These are phyloP conservation scores for Fusarium sp. DNA, from an alignment of 2,329 filamentous ascomycete species.

Conservation along the genomic window DNA sequence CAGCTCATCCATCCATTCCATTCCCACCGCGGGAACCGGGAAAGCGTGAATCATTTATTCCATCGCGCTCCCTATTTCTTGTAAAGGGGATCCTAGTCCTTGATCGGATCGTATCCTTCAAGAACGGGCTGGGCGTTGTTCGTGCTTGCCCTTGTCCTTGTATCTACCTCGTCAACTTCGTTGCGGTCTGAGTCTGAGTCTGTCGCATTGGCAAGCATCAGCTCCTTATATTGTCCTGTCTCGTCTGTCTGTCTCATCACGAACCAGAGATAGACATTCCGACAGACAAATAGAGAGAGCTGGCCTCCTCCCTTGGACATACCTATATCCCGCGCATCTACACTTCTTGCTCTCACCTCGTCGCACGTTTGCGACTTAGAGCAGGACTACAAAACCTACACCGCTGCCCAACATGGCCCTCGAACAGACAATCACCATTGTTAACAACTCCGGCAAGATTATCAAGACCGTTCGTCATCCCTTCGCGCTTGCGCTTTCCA, in stretches of 20 bases:
- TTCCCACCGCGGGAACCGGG: slow-evolving; percentile 33
- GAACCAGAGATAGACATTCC: slow-evolving; percentile 3
- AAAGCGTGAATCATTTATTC: slow-evolving; percentile 32
- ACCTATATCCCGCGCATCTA: not conserved
- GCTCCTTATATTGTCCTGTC: slow-evolving; percentile 6
- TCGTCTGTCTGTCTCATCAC: slow-evolving; percentile 12
- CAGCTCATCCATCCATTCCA: slow-evolving; percentile 27
- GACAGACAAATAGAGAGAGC: slow-evolving; percentile 34
- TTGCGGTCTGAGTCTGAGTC: slow-evolving; percentile 17
- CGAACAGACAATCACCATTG: slow-evolving; percentile 83
- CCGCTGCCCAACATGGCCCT: slow-evolving; percentile 51
- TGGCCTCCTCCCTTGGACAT: slow-evolving; percentile 32
- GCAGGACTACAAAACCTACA: slow-evolving; percentile 10
- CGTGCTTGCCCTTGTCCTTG: slow-evolving; percentile 5
- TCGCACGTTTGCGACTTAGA: slow-evolving; percentile 10
- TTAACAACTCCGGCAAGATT: slow-evolving; percentile 90
- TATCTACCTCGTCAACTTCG: slow-evolving; percentile 10
- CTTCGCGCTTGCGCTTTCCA: not conserved
- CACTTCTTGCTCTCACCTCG: not conserved
- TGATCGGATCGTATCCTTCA: slow-evolving; percentile 23
- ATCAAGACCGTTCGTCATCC: slow-evolving; percentile 78
- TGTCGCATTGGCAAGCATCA: slow-evolving; percentile 14
- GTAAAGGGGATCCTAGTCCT: slow-evolving; percentile 29
- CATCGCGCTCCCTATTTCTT: slow-evolving; percentile 7
- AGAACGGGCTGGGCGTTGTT: slow-evolving; percentile 17